Conservation (phyloP, 768 basidiomycete genomes). For the Tulasnella sp. region DNA sequence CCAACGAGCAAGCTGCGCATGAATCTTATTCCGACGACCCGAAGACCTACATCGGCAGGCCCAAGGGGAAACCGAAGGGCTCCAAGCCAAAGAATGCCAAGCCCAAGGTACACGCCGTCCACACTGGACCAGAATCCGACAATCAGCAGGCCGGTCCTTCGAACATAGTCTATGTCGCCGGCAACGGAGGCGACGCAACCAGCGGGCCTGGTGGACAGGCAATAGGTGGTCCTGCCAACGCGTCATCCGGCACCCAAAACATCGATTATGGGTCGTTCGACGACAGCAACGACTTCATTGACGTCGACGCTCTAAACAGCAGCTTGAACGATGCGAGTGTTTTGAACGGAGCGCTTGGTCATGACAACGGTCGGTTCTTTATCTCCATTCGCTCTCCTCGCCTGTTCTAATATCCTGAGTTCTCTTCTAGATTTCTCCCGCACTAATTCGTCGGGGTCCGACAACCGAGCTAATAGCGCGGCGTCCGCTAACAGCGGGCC, state of each 20-base stretch:
- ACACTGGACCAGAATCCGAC: neutral
- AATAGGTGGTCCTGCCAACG: neutral
- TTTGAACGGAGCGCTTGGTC: slow-evolving; percentile 6
- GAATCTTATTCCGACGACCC: neutral
- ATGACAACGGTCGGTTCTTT: slow-evolving; percentile 3
- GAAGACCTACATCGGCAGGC: neutral
- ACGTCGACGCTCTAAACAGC: slow-evolving; percentile 17
- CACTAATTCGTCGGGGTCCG: slow-evolving; percentile 5
- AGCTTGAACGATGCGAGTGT: slow-evolving; percentile 16
- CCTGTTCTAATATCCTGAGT: neutral
- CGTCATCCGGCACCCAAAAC: neutral
- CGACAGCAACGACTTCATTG: slow-evolving; percentile 1
- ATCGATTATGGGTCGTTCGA: neutral
- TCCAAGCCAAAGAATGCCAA: slow-evolving; percentile 5
- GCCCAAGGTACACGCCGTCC: neutral
- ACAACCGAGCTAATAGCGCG: slow-evolving; percentile 14
- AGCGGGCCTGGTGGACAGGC: slow-evolving; percentile 25
- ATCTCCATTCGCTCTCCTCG: slow-evolving; percentile 5
- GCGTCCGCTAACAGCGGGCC: slow-evolving; percentile 24
- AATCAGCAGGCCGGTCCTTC: neutral
- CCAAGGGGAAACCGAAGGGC: neutral
- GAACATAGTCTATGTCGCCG: neutral
- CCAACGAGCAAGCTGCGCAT: neutral
- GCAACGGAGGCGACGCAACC: slow-evolving; percentile 26
- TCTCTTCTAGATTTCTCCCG: slow-evolving; percentile 13